These are phyloP conservation scores for Triadica sebifera DNA, from an alignment of 345 rosid genomes.

Conservation along the genomic window DNA sequence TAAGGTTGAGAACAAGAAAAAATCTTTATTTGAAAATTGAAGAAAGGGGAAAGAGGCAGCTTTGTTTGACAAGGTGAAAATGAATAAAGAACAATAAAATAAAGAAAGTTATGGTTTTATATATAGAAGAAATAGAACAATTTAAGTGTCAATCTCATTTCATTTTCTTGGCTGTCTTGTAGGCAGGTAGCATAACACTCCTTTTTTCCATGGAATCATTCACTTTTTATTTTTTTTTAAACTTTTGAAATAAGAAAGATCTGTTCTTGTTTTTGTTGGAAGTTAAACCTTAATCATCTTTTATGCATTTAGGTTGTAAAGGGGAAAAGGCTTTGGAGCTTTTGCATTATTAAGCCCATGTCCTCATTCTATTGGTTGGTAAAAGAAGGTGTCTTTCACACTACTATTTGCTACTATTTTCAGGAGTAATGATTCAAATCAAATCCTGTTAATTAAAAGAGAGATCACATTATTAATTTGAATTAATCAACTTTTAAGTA, in stretches of 20 bases:
- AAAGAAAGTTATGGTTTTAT: neutral
- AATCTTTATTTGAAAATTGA: neutral
- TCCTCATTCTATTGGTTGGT: neutral
- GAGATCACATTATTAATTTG: too few species aligned
- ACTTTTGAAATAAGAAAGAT: slow-evolving; percentile 16
- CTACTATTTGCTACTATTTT: too few species aligned
- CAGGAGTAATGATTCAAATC: too few species aligned
- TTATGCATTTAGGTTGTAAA: neutral
- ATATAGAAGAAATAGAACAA: slow-evolving; percentile 1
- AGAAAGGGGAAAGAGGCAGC: slow-evolving; percentile 1
- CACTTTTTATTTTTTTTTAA: too few species aligned
- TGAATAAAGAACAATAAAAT: neutral
- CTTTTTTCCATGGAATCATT: slow-evolving; percentile 25
- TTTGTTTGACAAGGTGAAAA: slow-evolving; percentile 13
- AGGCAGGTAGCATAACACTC: slow-evolving; percentile 20
- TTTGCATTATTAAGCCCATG: neutral
- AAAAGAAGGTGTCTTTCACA: neutral
- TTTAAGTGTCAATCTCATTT: slow-evolving; percentile 13
- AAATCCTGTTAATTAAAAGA: too few species aligned
- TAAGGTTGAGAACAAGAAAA: neutral
- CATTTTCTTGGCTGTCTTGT: slow-evolving; percentile 17
- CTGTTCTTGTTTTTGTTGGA: slow-evolving; percentile 1
- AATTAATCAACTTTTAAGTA: too few species aligned
- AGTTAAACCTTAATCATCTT: neutral
- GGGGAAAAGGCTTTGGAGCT: neutral